Percentiles rank a stretch among this genome's conserved stretches.
phyloP scores from a whole-genome alignment of 2,329 filamentous ascomycete genomes.

The Clonostachys rhizophaga region DNA sequence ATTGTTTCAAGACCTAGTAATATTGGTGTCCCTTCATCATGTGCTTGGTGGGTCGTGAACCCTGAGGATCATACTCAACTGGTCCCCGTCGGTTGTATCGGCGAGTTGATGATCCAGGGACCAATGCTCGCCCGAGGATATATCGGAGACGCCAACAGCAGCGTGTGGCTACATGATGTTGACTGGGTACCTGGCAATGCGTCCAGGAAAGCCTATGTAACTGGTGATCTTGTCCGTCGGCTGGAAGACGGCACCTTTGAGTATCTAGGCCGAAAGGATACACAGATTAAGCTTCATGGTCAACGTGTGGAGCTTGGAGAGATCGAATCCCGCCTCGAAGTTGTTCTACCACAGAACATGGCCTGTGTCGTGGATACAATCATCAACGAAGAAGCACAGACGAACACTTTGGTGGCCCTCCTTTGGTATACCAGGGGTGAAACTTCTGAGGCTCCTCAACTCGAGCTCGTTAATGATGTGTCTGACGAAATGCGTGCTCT shows the following conservation, averaged over 20 bases:
- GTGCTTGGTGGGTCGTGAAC: conserved; percentile 9
- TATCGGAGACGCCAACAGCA: conserved; percentile 23
- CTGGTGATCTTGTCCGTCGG: conserved; percentile 1
- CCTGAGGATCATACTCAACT: conserved; percentile 6
- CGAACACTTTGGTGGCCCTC: not conserved
- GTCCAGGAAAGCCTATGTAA: conserved; percentile 7
- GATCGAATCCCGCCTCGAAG: conserved; percentile 2
- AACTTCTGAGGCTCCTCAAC: not conserved
- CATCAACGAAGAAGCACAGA: not conserved
- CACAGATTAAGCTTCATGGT: conserved; percentile 46
- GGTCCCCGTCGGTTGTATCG: conserved; percentile 3
- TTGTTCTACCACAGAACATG: not conserved
- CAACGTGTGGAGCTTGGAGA: conserved; percentile 38
- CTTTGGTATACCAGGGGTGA: not conserved
- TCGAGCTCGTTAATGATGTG: not conserved
- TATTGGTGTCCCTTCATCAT: conserved; percentile 3
- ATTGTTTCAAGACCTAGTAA: not conserved
- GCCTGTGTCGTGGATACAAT: conserved; percentile 1
- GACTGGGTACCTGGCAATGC: not conserved
- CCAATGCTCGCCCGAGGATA: conserved; percentile 42
- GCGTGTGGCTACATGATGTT: conserved; percentile 1
- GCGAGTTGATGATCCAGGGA: conserved; percentile 9
- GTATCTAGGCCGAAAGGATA: conserved; percentile 1
- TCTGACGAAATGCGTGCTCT: not conserved
- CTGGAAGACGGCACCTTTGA: not conserved